Evolutionary conservation across 768 basidiomycete species (phyloP).

Genomic region (Boletus vinaceobasis): DNA sequence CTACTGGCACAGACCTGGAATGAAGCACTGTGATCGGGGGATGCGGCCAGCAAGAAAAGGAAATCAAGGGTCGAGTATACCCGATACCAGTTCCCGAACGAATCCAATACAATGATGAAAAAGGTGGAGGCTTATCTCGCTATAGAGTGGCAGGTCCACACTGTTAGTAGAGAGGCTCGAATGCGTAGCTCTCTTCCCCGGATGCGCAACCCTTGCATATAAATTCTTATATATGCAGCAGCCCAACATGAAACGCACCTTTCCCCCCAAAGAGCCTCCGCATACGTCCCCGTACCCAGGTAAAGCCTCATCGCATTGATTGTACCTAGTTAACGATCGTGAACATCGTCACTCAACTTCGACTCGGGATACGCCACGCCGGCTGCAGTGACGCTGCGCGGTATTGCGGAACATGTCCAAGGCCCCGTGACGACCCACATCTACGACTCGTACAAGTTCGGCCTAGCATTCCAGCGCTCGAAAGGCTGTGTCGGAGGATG

Average conservation of each 20-base stretch:
- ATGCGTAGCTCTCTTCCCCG: no score
- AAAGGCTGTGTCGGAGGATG: conserved; percentile 20
- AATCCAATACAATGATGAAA: no score
- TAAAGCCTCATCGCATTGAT: not conserved
- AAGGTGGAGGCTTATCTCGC: no score
- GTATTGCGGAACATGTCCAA: conserved; percentile 32
- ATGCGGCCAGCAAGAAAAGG: no score
- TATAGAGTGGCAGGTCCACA: no score
- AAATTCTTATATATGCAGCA: not conserved
- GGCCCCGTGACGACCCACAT: conserved; percentile 45
- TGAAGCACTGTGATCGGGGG: no score
- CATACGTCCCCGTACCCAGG: not conserved
- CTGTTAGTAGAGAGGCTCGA: no score
- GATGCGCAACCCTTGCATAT: not conserved
- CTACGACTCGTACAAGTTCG: conserved; percentile 40
- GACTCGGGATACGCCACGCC: conserved; percentile 43
- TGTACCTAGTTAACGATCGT: not conserved
- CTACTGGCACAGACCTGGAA: no score
- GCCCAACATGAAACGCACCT: not conserved
- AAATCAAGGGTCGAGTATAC: no score
- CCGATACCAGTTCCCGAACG: no score
- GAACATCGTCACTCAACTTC: conserved; percentile 24
- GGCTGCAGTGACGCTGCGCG: conserved; percentile 44
- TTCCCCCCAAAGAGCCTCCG: no score
- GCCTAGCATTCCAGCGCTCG: conserved; percentile 21